Evolutionary conservation across 2,329 filamentous ascomycete genomes (phyloP), one percentile per base, ranked within the genome.

Genomic region (Metarhizium brunneum): DNA sequence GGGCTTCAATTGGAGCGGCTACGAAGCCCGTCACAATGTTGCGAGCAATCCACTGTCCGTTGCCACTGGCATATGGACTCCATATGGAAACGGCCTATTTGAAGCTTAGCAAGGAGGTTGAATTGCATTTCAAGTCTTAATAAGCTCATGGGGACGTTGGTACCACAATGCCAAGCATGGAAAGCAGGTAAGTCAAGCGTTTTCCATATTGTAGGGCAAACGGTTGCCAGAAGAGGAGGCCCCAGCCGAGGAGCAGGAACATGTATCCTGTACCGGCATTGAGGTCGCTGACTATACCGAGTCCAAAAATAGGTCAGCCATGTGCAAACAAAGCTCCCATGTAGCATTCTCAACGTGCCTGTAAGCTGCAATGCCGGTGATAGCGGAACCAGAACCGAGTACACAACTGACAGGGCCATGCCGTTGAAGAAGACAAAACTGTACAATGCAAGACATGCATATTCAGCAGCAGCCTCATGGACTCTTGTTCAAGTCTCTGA

Each of bases 161-260:
- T 58, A 60, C 59, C 6, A 57, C 52, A 13, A 54, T 47, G 25
- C 66, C 68, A 0, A 67, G 53, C 10, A 73, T 63, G 0, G 73
- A 73, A 25, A 71, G 47, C 5, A 75, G 59, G 54, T 75, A 75
- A 0, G 68, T 66, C 4, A 68, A 57, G 7, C 73, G 65, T 59
- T 75, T 75, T 53, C 75, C 75, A 54, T 76, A 77, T 48, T 73
- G 69, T 13, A 76, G 62, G 0, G 75, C 73, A 16, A 77, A 69
- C 0, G 76, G 74, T 58, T 78, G 75, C 75, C 75, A 78, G 55
- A 78, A 71, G 6, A 78, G 60, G 29, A 73, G 64, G 0, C 72
- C 68, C 70, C 71, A 76, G 2, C 76, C 76, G 1, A 74, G 60
- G n/a, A 78, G 65, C 2, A 78, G 62, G 36, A 73, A 75, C 71